phyloP scores from a whole-genome alignment of 1,284 basidiomycete genomes.

The Ganoderma multipileum region DNA sequence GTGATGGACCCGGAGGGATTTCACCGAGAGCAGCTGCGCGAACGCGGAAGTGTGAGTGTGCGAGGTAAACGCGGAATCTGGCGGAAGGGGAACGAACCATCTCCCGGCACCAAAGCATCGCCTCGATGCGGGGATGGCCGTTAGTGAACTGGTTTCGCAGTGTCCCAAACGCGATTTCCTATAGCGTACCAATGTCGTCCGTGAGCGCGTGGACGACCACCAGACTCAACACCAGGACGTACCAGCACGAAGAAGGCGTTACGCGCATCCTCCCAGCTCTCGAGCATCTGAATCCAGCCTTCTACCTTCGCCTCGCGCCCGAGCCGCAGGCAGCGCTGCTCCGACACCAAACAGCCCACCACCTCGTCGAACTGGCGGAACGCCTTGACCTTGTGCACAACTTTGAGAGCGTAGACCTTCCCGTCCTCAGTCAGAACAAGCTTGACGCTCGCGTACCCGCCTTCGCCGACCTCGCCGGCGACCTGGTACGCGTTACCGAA shows the following conservation, averaged over 20 bases:
- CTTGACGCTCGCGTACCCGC: slow-evolving; percentile 28
- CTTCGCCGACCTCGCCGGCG: slow-evolving; percentile 24
- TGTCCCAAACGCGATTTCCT: slow-evolving; percentile 17
- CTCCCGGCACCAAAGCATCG: slow-evolving; percentile 17
- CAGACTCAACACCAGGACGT: slow-evolving; percentile 7
- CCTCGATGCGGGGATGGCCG: not conserved
- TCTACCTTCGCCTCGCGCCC: slow-evolving; percentile 3
- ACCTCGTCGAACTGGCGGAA: slow-evolving; percentile 9
- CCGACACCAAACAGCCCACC: slow-evolving; percentile 9
- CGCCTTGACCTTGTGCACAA: slow-evolving; percentile 29
- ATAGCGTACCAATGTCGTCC: no score
- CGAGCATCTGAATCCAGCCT: slow-evolving; percentile 20
- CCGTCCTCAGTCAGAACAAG: not conserved
- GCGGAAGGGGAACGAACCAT: slow-evolving; percentile 12
- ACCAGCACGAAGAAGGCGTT: slow-evolving; percentile 37
- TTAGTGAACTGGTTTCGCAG: slow-evolving; percentile 12
- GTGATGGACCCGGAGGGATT: slow-evolving; percentile 55
- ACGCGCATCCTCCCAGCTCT: slow-evolving; percentile 31
- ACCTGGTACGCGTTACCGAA: slow-evolving; percentile 20
- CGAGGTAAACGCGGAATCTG: not conserved
- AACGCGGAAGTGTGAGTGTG: no score
- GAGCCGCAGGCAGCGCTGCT: slow-evolving; percentile 21
- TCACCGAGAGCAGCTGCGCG: slow-evolving; percentile 9
- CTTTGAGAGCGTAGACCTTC: slow-evolving; percentile 32
- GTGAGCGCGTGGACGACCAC: no score